These are phyloP conservation scores for Lentinula detonsa DNA, from an alignment of 768 basidiomycete species.

Conservation along the genomic window DNA sequence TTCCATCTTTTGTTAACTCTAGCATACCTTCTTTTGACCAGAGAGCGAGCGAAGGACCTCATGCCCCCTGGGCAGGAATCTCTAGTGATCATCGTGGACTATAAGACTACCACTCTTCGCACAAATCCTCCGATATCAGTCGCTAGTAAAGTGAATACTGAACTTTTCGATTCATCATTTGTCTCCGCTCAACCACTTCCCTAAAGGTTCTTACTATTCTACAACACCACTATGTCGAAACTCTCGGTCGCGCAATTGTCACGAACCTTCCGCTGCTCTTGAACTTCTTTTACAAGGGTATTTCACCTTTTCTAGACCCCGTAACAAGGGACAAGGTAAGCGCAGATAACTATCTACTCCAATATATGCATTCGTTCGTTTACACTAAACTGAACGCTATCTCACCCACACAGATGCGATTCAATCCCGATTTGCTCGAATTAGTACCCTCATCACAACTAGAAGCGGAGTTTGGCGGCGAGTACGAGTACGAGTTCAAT, in stretches of 20 bases:
- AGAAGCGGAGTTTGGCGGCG: slow-evolving; percentile 79
- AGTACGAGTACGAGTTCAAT: slow-evolving; percentile 69
- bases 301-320: slow-evolving; percentile 83
- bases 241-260: slow-evolving; percentile 78
- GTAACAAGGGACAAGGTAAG: slow-evolving; percentile 82
- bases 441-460: slow-evolving; percentile 72
- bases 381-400: not conserved
- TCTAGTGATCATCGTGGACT: slow-evolving; percentile 80
- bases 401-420: slow-evolving; percentile 57
- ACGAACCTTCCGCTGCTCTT: slow-evolving; percentile 74
- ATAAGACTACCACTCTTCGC: slow-evolving; percentile 73
- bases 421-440: slow-evolving; percentile 78
- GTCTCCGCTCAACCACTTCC: not conserved
- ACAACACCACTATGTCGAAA: slow-evolving; percentile 87
- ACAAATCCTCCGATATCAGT: slow-evolving; percentile 82
- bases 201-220: slow-evolving; percentile 65
- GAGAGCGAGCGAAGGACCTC: slow-evolving; percentile 85
- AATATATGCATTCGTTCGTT: too few species aligned
- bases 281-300: slow-evolving; percentile 77
- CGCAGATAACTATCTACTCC: not conserved
- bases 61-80: slow-evolving; percentile 85
- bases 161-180: not conserved
- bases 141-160: slow-evolving; percentile 54
- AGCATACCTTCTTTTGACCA: slow-evolving; percentile 18
- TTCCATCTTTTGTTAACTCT: not conserved